Conservation (phyloP, 257 asterid species). For the Ilex asprella region DNA sequence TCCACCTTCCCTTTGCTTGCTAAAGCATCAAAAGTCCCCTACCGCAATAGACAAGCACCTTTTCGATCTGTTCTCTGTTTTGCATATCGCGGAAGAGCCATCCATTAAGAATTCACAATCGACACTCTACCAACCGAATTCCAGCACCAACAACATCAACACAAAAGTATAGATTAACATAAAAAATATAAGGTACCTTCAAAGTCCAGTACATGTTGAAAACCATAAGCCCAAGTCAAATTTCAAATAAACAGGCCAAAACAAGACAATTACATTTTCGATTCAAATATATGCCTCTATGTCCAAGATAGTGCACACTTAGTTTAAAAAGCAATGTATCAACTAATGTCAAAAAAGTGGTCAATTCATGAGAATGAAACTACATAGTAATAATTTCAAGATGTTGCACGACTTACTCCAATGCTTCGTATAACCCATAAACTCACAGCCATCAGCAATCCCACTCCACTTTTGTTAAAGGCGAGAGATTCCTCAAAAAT, state of each 20-base stretch:
- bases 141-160: too few relatives aligned
- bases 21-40: too few relatives aligned
- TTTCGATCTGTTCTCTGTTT: too few relatives aligned
- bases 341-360: background rate
- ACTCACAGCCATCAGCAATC: slow-evolving; percentile 94
- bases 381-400: background rate
- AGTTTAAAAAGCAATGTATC: background rate
- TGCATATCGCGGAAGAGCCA: too few relatives aligned
- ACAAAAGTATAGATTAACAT: too few relatives aligned
- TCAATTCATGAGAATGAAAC: background rate
- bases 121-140: too few relatives aligned
- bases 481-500: slow-evolving; percentile 96
- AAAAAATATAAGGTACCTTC: too few relatives aligned
- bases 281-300: background rate
- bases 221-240: background rate
- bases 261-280: background rate
- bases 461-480: slow-evolving; percentile 96
- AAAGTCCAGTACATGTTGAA: too few relatives aligned
- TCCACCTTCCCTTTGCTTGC: too few relatives aligned
- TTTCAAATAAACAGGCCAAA: background rate
- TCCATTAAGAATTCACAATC: too few relatives aligned
- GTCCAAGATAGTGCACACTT: background rate
- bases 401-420: slow-evolving; percentile 52
- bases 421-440: slow-evolving; percentile 93
- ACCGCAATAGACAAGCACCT: too few relatives aligned